Conservation (phyloP, 495 filamentous ascomycete species). For the Penicillium taxi region DNA sequence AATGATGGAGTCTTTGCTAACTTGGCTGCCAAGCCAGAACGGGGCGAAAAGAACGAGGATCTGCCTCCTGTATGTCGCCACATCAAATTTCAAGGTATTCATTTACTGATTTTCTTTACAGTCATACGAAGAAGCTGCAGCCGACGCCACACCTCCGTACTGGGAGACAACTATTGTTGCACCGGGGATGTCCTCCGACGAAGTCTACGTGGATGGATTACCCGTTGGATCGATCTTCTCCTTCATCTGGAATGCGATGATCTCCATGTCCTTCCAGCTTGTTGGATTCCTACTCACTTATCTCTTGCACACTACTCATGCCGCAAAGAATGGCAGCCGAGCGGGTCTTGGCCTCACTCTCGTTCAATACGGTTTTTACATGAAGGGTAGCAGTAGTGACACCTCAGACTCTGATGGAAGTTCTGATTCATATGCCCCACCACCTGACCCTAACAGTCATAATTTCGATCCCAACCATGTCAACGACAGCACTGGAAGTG, state of each 20-base stretch:
- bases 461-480: constrained; percentile 73
- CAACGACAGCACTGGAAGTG: constrained; percentile 32
- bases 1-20: constrained; percentile 98
- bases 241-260: constrained; percentile 98
- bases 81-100: not conserved
- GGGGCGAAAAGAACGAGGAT: constrained; percentile 73
- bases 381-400: constrained; percentile 57
- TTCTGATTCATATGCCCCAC: constrained; percentile 45
- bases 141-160: constrained; percentile 92
- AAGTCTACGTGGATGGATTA: constrained; percentile 93
- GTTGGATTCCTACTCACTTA: constrained; percentile 97
- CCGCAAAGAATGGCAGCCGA: constrained; percentile 92
- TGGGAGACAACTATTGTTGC: constrained; percentile 98
- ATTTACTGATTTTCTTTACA: constrained; percentile 32
- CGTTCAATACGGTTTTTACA: constrained; percentile 93
- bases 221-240: constrained; percentile 93
- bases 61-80: constrained; percentile 72
- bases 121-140: constrained; percentile 98
- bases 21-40: constrained; percentile 81
- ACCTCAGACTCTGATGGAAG: constrained; percentile 43
- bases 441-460: constrained; percentile 82
- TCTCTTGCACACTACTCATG: constrained; percentile 94
- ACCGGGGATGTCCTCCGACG: constrained; percentile 75
- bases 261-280: constrained; percentile 95
- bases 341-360: constrained; percentile 91